phyloP scores from a whole-genome alignment of 208 protist species.

The Naegleria fowleri region DNA sequence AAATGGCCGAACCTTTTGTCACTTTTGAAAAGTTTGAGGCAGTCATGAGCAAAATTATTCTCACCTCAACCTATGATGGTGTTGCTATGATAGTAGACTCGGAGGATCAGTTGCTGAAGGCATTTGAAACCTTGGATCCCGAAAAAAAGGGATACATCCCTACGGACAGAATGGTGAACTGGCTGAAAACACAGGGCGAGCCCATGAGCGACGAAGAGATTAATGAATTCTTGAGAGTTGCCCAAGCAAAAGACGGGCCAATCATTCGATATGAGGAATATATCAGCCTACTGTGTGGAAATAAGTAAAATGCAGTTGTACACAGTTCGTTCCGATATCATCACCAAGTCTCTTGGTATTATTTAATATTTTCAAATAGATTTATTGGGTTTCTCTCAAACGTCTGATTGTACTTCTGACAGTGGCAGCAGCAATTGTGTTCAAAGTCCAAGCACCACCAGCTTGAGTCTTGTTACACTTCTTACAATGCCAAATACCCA shows the following conservation, averaged over 20 bases:
- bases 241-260: neutral
- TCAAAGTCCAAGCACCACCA: slow-evolving; percentile 69
- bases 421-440: slow-evolving; percentile 53
- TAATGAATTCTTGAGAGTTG: slow-evolving; percentile 27
- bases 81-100: neutral
- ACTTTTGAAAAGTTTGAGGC: slow-evolving; percentile 29
- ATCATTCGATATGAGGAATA: slow-evolving; percentile 30
- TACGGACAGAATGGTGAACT: slow-evolving; percentile 18
- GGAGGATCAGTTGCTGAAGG: slow-evolving; percentile 18
- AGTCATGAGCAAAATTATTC: slow-evolving; percentile 26
- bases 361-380: neutral
- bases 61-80: slow-evolving; percentile 17
- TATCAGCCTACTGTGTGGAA: neutral
- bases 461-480: slow-evolving; percentile 70
- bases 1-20: slow-evolving; percentile 23
- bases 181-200: slow-evolving; percentile 19
- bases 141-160: slow-evolving; percentile 23
- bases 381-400: slow-evolving; percentile 58
- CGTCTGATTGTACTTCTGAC: slow-evolving; percentile 72
- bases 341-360: neutral
- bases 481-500: slow-evolving; percentile 84
- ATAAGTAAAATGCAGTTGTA: neutral
- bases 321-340: neutral
- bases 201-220: slow-evolving; percentile 26
- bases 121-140: slow-evolving; percentile 29